These are phyloP conservation scores for Plasmopara muralis DNA, from an alignment of 352 stramenopile species.

Conservation along the genomic window DNA sequence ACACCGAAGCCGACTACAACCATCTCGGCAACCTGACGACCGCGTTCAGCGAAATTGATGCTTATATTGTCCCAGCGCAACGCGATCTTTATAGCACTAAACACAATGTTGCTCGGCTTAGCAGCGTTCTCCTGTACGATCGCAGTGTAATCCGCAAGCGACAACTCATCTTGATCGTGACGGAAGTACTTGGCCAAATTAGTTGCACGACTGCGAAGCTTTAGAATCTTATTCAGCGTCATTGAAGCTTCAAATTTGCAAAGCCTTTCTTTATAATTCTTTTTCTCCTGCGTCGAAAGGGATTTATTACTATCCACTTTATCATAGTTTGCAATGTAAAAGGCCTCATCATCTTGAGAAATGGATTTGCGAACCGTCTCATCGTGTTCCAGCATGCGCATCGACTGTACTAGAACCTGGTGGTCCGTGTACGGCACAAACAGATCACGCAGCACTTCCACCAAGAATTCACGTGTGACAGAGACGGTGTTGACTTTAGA, in stretches of 20 bases:
- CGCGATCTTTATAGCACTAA: constrained; percentile 43
- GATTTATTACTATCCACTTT: constrained; percentile 40
- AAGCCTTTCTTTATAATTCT: constrained; percentile 31
- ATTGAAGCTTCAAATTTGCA: constrained; percentile 33
- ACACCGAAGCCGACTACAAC: constrained; percentile 44
- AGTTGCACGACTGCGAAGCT: constrained; percentile 32
- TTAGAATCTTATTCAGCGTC: constrained; percentile 43
- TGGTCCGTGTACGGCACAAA: constrained; percentile 54
- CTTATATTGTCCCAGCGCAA: constrained; percentile 52
- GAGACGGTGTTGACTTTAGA: constrained; percentile 33
- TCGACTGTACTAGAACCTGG: constrained; percentile 41
- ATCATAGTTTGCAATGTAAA: constrained; percentile 47
- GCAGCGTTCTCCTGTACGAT: constrained; percentile 36
- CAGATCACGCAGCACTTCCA: constrained; percentile 43
- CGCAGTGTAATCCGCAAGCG: constrained; percentile 30
- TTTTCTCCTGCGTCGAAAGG: constrained; percentile 39
- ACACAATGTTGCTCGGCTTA: constrained; percentile 46
- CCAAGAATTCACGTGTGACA: constrained; percentile 35
- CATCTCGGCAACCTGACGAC: constrained; percentile 41
- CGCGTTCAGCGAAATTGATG: constrained; percentile 37
- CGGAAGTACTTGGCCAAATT: constrained; percentile 41
- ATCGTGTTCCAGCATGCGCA: constrained; percentile 42
- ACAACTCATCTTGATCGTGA: constrained; percentile 30
- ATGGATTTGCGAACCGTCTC: constrained; percentile 31
- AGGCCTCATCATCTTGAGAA: constrained; percentile 35